Percentiles rank a stretch among this genome's conserved stretches.
phyloP scores from a whole-genome alignment of 2,329 filamentous ascomycete species.

The Claviceps quebecensis region DNA sequence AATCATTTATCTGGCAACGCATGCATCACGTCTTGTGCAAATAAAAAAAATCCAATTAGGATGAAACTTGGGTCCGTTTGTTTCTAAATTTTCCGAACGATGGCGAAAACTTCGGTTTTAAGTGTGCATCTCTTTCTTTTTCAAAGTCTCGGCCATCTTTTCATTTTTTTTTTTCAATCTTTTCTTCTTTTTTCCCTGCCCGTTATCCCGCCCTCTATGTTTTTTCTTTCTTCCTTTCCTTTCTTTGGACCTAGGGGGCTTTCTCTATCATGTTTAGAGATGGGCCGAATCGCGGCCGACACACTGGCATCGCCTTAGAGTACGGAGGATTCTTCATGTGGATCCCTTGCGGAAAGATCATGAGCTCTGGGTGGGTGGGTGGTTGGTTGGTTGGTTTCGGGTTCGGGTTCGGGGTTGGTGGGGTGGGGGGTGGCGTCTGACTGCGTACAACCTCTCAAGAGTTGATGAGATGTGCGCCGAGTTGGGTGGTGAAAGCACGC shows the following conservation, averaged over 20 bases:
- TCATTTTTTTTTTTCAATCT: background rate
- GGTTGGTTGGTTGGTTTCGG: too few species aligned
- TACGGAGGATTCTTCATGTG: too few species aligned
- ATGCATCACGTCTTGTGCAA: background rate
- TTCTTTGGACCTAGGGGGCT: background rate
- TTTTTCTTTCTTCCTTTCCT: constrained; percentile 7
- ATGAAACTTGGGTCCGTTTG: background rate
- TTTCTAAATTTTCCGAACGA: background rate
- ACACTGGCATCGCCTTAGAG: constrained; percentile 3
- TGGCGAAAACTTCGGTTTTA: background rate
- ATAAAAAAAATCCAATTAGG: background rate
- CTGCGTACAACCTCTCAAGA: constrained; percentile 13
- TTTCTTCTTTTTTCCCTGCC: background rate
- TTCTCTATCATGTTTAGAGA: constrained; percentile 8
- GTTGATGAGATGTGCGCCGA: constrained; percentile 7
- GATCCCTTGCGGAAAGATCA: too few species aligned
- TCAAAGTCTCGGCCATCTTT: background rate
- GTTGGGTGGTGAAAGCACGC: constrained; percentile 14
- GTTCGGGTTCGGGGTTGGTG: too few species aligned
- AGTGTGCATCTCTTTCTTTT: background rate
- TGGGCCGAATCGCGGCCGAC: constrained; percentile 6
- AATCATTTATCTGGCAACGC: background rate
- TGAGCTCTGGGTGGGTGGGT: too few species aligned
- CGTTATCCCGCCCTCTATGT: background rate
- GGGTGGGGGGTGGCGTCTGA: constrained; percentile 6